Base-by-base conservation (phyloP, 495 filamentous ascomycete species). In the Penicillium argentinense region DNA sequence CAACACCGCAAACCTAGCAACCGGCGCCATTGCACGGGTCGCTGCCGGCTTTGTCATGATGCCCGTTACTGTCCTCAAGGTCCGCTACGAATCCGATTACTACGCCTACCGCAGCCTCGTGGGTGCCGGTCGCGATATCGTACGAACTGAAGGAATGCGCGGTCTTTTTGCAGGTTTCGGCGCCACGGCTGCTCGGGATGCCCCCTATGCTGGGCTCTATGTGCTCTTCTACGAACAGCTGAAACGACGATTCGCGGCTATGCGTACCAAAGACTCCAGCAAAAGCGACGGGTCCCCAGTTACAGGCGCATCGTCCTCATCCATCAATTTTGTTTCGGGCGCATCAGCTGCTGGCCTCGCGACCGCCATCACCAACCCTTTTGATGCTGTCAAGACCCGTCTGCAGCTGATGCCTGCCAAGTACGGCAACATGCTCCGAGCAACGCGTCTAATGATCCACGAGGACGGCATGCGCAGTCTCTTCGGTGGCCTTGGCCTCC, bases 41-140 rank as follows among this genome's bases (percentile, higher is more conserved):
- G 80, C 83, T 9, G 91, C 91, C 0, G 93, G 93, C 9, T 86
- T 96, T 61, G 69, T 95, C 30, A 84, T 97, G 72, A 97, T 96
- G 91, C 93, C 93, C 5, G 81, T 97, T 42, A 99, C 93, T 2
- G 87, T 97, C 24, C 80, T 99, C 60, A 99, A 99, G 62, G 95
- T 99, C 8, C 88, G 93, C 36, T 97, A 93, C 60, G 93, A 99
- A 61, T 87, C 82, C 7, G 86, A 77, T 44, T 71, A 88, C 34
- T 99, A 96, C 73, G 68, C 76, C 22, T 99, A 99, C 71, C 74
- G 74, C n/a, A 89, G 87, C 5, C 73, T 99, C 14, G 61, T 74
- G 19, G 72, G 77, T 24, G 93, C 95, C 0, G 80, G 76, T 3
- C 77, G 71, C 11, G 87, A 91, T 54, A 97, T 99, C 24, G 57